Evolutionary conservation across 176 grass and related monocot species (phyloP).

Genomic region (Elymus sibiricus): DNA sequence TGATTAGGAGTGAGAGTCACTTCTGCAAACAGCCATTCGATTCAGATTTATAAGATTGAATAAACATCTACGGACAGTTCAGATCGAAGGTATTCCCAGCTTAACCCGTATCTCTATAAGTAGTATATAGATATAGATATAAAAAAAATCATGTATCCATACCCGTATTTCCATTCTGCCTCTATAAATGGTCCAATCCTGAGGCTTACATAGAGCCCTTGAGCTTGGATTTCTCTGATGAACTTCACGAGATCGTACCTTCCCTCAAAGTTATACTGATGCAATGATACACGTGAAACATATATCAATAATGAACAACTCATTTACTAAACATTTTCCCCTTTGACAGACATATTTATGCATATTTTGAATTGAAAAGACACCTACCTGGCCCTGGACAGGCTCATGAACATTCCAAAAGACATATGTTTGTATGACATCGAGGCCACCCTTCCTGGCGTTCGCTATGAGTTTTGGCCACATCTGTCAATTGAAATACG

Average conservation of each 20-base stretch:
- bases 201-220: slow-evolving; percentile 83
- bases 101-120: background rate
- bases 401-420: slow-evolving; percentile 96
- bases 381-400: slow-evolving; percentile 46
- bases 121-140: background rate
- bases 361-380: background rate
- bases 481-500: slow-evolving; percentile 47
- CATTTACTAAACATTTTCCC: background rate
- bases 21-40: background rate
- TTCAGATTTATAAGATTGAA: background rate
- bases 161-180: slow-evolving; percentile 97
- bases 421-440: slow-evolving; percentile 80
- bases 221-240: slow-evolving; percentile 75
- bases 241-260: slow-evolving; percentile 83
- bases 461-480: slow-evolving; percentile 71
- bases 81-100: background rate
- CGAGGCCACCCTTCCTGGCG: slow-evolving; percentile 67
- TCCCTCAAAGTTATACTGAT: slow-evolving; percentile 84
- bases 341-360: background rate
- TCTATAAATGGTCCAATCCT: slow-evolving; percentile 83
- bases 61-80: background rate
- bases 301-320: background rate
- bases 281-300: background rate
- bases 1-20: background rate
- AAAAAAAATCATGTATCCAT: slow-evolving; percentile 4